These are phyloP conservation scores for Chromera velia DNA, from an alignment of 73 alveolate species.

Conservation along the genomic window DNA sequence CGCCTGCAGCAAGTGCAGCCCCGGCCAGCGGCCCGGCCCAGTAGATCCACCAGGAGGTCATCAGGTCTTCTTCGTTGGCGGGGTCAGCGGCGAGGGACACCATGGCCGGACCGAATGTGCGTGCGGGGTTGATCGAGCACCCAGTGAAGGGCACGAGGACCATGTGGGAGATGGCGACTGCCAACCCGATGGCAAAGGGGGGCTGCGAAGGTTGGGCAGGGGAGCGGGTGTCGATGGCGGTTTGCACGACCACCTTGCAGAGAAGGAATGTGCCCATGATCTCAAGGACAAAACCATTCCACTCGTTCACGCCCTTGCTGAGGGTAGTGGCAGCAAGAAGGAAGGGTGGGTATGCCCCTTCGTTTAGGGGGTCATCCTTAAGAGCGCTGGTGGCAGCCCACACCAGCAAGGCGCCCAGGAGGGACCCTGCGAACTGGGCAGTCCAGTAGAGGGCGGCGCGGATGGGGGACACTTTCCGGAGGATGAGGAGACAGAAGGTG, in stretches of 20 bases:
- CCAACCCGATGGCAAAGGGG: constrained; percentile 33
- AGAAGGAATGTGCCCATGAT: constrained; percentile 32
- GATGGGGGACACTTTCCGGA: too few relatives aligned
- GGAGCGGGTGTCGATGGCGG: constrained; percentile 27
- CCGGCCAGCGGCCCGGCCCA: constrained; percentile 36
- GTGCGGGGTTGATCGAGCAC: constrained; percentile 46
- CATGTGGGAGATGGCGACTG: constrained; percentile 43
- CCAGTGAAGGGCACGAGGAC: constrained; percentile 39
- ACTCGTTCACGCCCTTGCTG: too few relatives aligned
- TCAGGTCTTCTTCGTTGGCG: background rate
- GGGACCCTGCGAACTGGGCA: too few relatives aligned
- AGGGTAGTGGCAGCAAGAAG: too few relatives aligned
- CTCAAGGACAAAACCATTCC: constrained; percentile 29
- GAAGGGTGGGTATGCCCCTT: too few relatives aligned
- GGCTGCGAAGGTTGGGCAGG: constrained; percentile 28
- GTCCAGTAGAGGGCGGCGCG: too few relatives aligned
- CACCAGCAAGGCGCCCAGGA: too few relatives aligned
- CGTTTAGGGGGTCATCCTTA: too few relatives aligned
- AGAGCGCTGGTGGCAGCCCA: too few relatives aligned
- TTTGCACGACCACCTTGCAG: constrained; percentile 30
- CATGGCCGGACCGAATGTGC: constrained; percentile 39
- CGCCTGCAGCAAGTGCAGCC: constrained; percentile 18
- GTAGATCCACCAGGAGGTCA: constrained; percentile 37
- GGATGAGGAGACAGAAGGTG: constrained; percentile 28
- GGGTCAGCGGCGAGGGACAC: background rate